Conservation (phyloP, 495 filamentous ascomycete genomes). For the Talaromyces nanjingensis region DNA sequence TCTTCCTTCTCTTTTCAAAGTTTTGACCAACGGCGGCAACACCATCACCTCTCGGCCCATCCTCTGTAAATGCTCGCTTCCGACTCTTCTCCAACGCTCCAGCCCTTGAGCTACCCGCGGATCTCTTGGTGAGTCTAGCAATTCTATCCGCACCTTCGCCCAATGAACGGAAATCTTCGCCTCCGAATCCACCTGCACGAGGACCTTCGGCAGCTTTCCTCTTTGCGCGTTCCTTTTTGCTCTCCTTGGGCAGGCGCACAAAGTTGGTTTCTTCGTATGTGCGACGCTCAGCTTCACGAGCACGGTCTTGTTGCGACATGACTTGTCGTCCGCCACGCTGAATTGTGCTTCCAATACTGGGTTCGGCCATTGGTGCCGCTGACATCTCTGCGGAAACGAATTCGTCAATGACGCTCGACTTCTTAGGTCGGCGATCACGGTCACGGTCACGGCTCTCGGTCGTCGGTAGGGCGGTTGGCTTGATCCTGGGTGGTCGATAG, state of each 20-base stretch:
- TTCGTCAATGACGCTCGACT: conserved; percentile 76
- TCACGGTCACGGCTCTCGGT: conserved; percentile 53
- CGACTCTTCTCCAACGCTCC: conserved; percentile 69
- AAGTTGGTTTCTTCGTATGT: conserved; percentile 87
- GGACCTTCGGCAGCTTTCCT: conserved; percentile 36
- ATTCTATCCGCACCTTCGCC: conserved; percentile 74
- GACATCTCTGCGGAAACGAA: conserved; percentile 78
- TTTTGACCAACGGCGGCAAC: conserved; percentile 52
- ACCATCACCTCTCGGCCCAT: conserved; percentile 52
- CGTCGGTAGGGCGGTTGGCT: conserved; percentile 58
- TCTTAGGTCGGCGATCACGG: conserved; percentile 47
- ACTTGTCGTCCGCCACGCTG: conserved; percentile 60
- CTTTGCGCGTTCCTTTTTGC: conserved; percentile 64
- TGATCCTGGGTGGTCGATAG: conserved; percentile 81
- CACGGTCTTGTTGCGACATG: conserved; percentile 62
- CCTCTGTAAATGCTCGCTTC: conserved; percentile 57
- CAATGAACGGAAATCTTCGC: conserved; percentile 77
- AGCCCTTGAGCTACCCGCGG: conserved; percentile 34
- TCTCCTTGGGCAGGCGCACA: conserved; percentile 69
- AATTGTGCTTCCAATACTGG: conserved; percentile 80
- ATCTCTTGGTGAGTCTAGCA: conserved; percentile 58
- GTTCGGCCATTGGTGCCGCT: conserved; percentile 65
- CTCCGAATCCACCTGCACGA: conserved; percentile 57
- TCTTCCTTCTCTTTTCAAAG: conserved; percentile 70
- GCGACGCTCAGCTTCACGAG: conserved; percentile 61